Base-by-base conservation (phyloP, 805 yeast species). In the Yarrowia divulgata region DNA sequence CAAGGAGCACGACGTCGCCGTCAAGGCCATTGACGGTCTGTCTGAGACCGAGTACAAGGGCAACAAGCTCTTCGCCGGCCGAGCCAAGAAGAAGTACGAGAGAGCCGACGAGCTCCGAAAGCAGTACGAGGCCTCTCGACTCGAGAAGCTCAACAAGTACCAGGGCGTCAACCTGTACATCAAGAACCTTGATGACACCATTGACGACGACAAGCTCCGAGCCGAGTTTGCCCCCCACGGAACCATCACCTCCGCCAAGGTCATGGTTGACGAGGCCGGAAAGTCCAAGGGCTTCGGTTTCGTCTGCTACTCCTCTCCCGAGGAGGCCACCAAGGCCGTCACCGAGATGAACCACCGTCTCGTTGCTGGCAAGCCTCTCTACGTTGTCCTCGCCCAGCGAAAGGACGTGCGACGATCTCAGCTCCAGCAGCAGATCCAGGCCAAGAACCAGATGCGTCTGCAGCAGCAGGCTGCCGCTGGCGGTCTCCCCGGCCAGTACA, bases 21-120 rank as follows among this genome's bases (percentile, higher is more conserved):
- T 85, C 75, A 87, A 87, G 83, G 97, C 98, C 71, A 96, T 94
- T 75, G 98, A 91, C 68, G 95, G 85, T 77, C 87, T 94, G 80
- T 91, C 95, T 83, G 97, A 90, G 80, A 83, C 81, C 75, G 98
- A 95, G 79, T 81, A 89, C 80, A 88, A 87, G 77, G 96, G 95
- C 77, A 91, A 91, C 84, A 87, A 84, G 81, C 83, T 95, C 74
- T 95, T 88, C 81, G 99, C 94, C 77, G 97, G 98, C 77, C 92
- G 99, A 83, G 99, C 99, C 75, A 99, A 95, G 86, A 94, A 93
- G 93, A 94, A 93, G 88, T 86, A 90, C 82, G 99, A 95, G 87
- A 93, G 99, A 86, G 82, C 89, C 79, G 97, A 92, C 84, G 97
- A 93, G 83, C 90, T 95, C 82, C 92, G 90, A 85, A 90, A 89